Evolutionary conservation across 2,329 filamentous ascomycete genomes (phyloP), one percentile per base, ranked within the genome.

Genomic region (Xylaria sp.): DNA sequence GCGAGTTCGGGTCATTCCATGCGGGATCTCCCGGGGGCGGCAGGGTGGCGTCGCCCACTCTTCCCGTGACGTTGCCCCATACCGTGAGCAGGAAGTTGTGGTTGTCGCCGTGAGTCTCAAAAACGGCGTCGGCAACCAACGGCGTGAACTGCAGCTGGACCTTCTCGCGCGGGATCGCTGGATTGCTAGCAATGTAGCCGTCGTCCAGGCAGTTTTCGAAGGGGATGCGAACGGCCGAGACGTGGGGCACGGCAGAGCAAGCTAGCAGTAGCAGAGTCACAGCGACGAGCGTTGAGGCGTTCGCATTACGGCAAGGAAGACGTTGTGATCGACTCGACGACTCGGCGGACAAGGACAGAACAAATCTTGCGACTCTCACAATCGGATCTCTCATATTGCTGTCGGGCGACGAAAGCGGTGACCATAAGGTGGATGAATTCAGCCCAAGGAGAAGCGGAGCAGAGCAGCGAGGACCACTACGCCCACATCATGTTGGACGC

Each of bases 51-150:
- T 75, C 70, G 2, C 79, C 79, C 50, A 82, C 80, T 54, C 87
- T 84, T 52, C 94, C 94, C 7, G 88, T 90, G 35, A 97, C 91
- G 74, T 97, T 97, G 55, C 92, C 93, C 78, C 91, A 97, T 52
- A 96, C 83, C 1, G 86, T 94, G 58, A 97, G 78, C 63, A 83
- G 85, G 53, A 99, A 79, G 47, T 81, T 83, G 70, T 92, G 85
- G 54, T 77, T 80, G 3, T 82, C 72, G 63, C 82, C 76, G 11
- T 77, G 73, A 34, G 82, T 80, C 68, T 91, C 82, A 77, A 96
- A 96, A 18, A 77, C 76, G 59, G 90, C 93, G 68, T 90, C 86
- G 59, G 94, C 83, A 66, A 83, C 86, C 42, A 87, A 74, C 2
- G 94, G 92, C 10, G 85, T 79, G 78, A 93, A 96, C 77, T 97